These are phyloP conservation scores for Antrodiella citrinella DNA, from an alignment of 768 basidiomycete species.

Conservation along the genomic window DNA sequence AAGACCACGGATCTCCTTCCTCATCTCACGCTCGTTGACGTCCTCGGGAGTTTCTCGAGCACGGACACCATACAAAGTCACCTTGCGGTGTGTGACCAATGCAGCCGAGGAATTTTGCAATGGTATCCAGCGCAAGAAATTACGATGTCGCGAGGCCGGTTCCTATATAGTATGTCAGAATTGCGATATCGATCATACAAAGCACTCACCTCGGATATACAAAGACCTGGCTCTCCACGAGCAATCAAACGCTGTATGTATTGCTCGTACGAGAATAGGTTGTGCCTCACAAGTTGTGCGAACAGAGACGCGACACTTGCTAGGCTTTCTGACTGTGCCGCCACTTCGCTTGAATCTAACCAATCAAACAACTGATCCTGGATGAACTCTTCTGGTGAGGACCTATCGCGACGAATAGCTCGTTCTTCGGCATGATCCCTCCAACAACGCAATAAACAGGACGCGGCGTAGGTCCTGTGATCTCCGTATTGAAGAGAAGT, in stretches of 20 bases:
- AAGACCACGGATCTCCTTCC: constrained; percentile 55
- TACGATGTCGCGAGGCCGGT: constrained; percentile 52
- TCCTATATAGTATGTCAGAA: constrained; percentile 24
- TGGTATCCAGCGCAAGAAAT: constrained; percentile 67
- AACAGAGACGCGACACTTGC: constrained; percentile 58
- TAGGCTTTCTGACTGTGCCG: constrained; percentile 47
- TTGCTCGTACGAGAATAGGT: constrained; percentile 62
- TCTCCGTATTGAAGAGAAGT: constrained; percentile 78
- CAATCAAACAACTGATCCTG: constrained; percentile 79
- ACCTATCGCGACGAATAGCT: constrained; percentile 53
- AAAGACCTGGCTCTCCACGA: constrained; percentile 60
- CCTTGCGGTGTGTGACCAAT: constrained; percentile 58
- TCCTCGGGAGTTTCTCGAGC: constrained; percentile 69
- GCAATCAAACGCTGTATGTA: constrained; percentile 81
- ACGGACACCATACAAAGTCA: constrained; percentile 60
- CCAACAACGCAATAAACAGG: constrained; percentile 59
- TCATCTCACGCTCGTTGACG: constrained; percentile 57
- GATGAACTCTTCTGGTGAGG: constrained; percentile 51
- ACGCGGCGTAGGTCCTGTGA: constrained; percentile 70
- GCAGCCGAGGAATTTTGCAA: constrained; percentile 52
- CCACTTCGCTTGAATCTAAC: constrained; percentile 62
- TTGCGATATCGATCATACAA: not conserved
- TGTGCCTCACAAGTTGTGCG: constrained; percentile 62
- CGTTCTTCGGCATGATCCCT: constrained; percentile 53
- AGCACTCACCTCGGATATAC: constrained; percentile 40